Evolutionary conservation across 2,329 filamentous ascomycete species (phyloP).

Genomic region (Madurella fahalii): DNA sequence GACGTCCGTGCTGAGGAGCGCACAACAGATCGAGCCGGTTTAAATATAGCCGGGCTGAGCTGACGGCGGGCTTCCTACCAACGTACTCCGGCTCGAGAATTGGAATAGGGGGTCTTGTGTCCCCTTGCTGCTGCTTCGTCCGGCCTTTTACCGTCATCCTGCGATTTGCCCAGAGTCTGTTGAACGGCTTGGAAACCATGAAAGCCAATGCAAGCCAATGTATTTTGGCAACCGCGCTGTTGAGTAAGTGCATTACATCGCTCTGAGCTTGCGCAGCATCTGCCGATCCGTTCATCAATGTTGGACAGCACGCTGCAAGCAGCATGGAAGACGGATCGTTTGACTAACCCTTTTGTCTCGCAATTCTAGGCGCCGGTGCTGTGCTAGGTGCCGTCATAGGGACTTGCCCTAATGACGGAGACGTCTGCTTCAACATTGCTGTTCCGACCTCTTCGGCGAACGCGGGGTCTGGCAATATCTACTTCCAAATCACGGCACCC

Average conservation of each 20-base stretch:
- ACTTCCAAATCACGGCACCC: slow-evolving; percentile 57
- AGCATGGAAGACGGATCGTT: not conserved
- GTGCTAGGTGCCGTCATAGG: slow-evolving; percentile 30
- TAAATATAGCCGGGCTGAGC: not conserved
- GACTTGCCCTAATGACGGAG: slow-evolving; percentile 38
- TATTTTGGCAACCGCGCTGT: slow-evolving; percentile 8
- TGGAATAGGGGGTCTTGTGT: not conserved
- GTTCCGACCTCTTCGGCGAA: slow-evolving; percentile 48
- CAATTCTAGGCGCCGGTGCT: slow-evolving; percentile 16
- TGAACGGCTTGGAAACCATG: slow-evolving; percentile 7
- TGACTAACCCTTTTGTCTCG: not conserved
- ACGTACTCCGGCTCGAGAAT: not conserved
- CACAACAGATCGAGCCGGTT: not conserved
- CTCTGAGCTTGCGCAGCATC: not conserved
- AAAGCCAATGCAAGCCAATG: not conserved
- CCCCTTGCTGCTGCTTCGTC: not conserved
- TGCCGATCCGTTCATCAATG: not conserved
- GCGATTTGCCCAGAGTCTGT: not conserved
- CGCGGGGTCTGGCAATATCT: slow-evolving; percentile 52
- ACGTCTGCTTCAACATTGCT: slow-evolving; percentile 54
- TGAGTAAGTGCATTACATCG: slow-evolving; percentile 15
- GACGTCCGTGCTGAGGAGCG: not conserved
- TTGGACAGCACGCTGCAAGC: not conserved
- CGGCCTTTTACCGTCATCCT: not conserved
- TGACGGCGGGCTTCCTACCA: not conserved